These are phyloP conservation scores for Phlyctochytrium planicorne DNA, from an alignment of 192 early-diverging fungal genomes.

Conservation along the genomic window DNA sequence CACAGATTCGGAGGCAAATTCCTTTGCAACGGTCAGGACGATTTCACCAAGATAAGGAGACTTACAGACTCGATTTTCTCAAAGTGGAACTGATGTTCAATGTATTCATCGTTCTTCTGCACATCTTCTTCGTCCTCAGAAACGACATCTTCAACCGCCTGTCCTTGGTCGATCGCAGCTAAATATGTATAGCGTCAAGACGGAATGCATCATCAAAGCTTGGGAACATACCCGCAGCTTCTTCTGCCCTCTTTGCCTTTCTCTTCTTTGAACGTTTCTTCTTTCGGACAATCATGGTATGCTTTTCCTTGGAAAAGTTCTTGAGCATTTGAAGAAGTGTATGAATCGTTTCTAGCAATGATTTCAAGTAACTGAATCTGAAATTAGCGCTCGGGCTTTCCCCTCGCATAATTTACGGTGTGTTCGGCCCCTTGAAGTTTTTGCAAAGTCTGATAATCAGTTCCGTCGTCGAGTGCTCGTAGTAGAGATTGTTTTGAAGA, in stretches of 20 bases:
- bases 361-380: slow-evolving; percentile 53
- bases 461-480: slow-evolving; percentile 65
- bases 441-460: slow-evolving; percentile 50
- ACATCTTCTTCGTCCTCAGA: slow-evolving; percentile 30
- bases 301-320: slow-evolving; percentile 52
- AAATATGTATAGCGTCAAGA: slow-evolving; percentile 8
- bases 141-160: neutral
- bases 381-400: neutral
- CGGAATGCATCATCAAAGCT: slow-evolving; percentile 4
- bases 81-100: slow-evolving; percentile 50
- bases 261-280: slow-evolving; percentile 4
- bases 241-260: neutral
- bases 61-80: slow-evolving; percentile 48
- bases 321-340: slow-evolving; percentile 65
- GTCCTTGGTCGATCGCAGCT: slow-evolving; percentile 4
- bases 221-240: slow-evolving; percentile 16
- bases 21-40: slow-evolving; percentile 27
- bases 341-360: slow-evolving; percentile 55
- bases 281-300: slow-evolving; percentile 43
- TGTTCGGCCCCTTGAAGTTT: slow-evolving; percentile 47
- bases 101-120: slow-evolving; percentile 35
- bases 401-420: neutral
- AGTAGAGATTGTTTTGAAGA: slow-evolving; percentile 71
- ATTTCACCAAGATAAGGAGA: neutral
- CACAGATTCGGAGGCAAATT: slow-evolving; percentile 53